phyloP scores from a whole-genome alignment of 805 yeast species.

The Candida ficus region DNA sequence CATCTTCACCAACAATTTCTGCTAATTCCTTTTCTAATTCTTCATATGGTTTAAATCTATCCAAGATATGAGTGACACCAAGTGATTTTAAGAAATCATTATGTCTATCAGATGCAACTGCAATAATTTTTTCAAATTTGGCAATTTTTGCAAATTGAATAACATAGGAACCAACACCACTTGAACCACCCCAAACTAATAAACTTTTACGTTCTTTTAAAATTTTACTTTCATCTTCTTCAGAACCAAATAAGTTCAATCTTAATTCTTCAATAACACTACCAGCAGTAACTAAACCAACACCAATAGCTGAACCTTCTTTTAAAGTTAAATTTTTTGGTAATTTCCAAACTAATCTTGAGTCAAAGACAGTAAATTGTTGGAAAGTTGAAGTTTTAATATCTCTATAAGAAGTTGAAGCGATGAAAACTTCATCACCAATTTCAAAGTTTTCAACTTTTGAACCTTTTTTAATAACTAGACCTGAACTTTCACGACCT shows the following conservation, averaged over 20 bases:
- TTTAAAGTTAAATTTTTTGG: constrained; percentile 32
- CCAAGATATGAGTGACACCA: constrained; percentile 41
- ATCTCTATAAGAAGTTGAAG: constrained; percentile 44
- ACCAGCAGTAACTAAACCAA: constrained; percentile 42
- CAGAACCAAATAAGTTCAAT: constrained; percentile 15
- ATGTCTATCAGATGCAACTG: constrained; percentile 40
- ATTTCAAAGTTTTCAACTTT: constrained; percentile 28
- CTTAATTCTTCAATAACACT: constrained; percentile 27
- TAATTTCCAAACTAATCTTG: constrained; percentile 40
- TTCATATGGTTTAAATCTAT: constrained; percentile 27
- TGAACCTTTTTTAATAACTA: constrained; percentile 31
- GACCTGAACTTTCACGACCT: constrained; percentile 43
- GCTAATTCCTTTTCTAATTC: constrained; percentile 19
- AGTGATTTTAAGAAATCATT: constrained; percentile 28
- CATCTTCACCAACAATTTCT: constrained; percentile 23
- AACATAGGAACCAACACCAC: constrained; percentile 40
- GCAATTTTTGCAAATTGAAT: constrained; percentile 38
- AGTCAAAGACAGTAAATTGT: constrained; percentile 39
- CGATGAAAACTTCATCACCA: constrained; percentile 37
- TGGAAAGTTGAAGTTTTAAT: constrained; percentile 43
- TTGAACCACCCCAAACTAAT: constrained; percentile 45
- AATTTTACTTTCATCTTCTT: constrained; percentile 9
- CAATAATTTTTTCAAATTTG: constrained; percentile 34
- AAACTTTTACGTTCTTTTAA: constrained; percentile 17
- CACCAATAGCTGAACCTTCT: constrained; percentile 42